Conservation (phyloP, 164 flowering plant genomes). For the Stephania cephalantha region DNA sequence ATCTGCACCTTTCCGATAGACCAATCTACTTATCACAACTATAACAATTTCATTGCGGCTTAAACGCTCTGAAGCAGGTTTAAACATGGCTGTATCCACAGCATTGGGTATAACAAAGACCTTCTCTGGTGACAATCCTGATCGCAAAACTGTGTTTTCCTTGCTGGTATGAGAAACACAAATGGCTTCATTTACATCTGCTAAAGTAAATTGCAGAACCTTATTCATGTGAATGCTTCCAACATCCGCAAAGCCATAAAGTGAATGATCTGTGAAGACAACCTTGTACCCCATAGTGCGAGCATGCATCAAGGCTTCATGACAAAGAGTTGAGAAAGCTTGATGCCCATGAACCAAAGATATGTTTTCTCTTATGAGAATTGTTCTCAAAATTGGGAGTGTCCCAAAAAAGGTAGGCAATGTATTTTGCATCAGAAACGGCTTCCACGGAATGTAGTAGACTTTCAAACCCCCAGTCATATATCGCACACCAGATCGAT, state of each 20-base stretch:
- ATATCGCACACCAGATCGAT: conserved; percentile 86
- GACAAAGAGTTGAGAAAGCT: conserved; percentile 95
- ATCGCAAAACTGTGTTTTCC: conserved; percentile 88
- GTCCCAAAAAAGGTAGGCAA: conserved; percentile 89
- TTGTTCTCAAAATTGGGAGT: conserved; percentile 75
- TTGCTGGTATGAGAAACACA: conserved; percentile 99
- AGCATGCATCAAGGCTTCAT: conserved; percentile 95
- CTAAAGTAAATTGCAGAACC: conserved; percentile 86
- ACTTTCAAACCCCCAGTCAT: conserved; percentile 93
- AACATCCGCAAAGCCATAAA: conserved; percentile 93
- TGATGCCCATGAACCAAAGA: conserved; percentile 93
- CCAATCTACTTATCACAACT: conserved; percentile 91
- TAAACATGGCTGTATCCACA: conserved; percentile 94
- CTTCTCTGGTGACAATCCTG: conserved; percentile 81
- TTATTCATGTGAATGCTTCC: conserved; percentile 99
- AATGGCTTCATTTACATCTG: conserved; percentile 86
- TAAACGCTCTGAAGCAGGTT: conserved; percentile 65
- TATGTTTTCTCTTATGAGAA: conserved; percentile 75
- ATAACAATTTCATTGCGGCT: conserved; percentile 54
- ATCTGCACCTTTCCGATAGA: conserved; percentile 95
- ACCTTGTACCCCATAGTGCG: conserved; percentile 95
- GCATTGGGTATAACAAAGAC: conserved; percentile 96
- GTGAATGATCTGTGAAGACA: conserved; percentile 91
- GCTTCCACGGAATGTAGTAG: conserved; percentile 83
- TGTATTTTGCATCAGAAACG: conserved; percentile 84